Base-by-base conservation (phyloP, 768 basidiomycete species). In the Lentinula edodes region DNA sequence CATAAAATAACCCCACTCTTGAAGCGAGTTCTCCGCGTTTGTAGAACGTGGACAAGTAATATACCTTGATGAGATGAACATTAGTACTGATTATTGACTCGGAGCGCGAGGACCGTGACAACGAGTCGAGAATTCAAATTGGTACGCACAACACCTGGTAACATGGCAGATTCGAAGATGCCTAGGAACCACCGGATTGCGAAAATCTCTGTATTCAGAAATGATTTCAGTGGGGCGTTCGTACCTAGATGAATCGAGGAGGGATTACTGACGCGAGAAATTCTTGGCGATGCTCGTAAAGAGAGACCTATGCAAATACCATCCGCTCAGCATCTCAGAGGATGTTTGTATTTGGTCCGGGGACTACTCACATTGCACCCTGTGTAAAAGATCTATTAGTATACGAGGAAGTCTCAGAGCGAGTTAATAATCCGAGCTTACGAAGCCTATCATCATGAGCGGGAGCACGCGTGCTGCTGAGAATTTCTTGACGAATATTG, bases 41-140 rank as follows among this genome's bases (percentile, higher is more conserved):
- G 67, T 82, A 82, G 61, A 81, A 82, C 0, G 79, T 80, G 2
- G 79, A 80, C n/a, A 83, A 71, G 65, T 82, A 82, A 66, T 78
- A 81, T 3, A 83, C 75, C 73, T 77, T 28, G 5, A 45, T 9
- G n/a, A 52, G 15, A 48, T 23, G 20, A 20, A 9, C 12, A 45
- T 32, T 5, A 35, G 28, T 28, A 28, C 28, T 28, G 28, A 28
- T 28, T 28, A 28, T 28, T 28, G 28, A 28, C 28, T 28, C 28
- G 28, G 3, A 28, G 28, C 28, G 28, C 28, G 28, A 28, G 3
- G 3, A 28, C 28, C 2, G 28, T 28, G 28, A 28, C 28, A 28
- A 28, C 2, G 3, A 28, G 28, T 28, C 28, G 28, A 28, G 3
- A 28, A 28, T 3, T 28, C 23, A 5, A 39, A 18, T 18, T 12